Base-by-base conservation (phyloP, 2,329 filamentous ascomycete genomes). In the Dryadomyces quercivorus region DNA sequence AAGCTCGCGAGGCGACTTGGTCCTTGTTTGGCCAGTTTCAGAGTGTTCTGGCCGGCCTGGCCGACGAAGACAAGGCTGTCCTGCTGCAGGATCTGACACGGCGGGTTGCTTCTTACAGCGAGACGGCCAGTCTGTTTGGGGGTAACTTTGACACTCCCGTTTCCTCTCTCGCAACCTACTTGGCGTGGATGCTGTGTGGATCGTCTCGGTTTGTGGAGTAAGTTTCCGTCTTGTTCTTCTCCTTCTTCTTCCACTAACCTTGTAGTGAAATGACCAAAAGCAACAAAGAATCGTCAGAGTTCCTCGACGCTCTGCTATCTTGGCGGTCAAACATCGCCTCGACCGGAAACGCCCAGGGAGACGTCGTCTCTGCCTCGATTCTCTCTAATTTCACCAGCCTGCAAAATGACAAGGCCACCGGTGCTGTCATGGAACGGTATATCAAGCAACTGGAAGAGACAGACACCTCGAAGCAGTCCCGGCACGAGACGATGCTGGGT, bases 21-120 rank as follows among this genome's bases (percentile, higher is more conserved):
- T 49, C 56, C 2, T 65, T 67, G 31, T 54, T 68, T 12, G 56
- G 59, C 4, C 61, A 59, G 38, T 55, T 68, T 1, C 57, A 59
- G n/a, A 57, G 58, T 2, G 51, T 40, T 20, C 55, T 61, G 36
- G 55, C 57, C 5, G 22, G 16, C 9, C 31, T 55, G 16, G 50
- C 18, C 21, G 26, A 55, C 5, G 44, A 51, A 26, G 36, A 54
- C 4, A 40, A 50, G 31, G 54, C 8, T 31, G 26, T 8, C 8
- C 38, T 58, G 6, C 22, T 51, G 3, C 21, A 47, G 1, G 50
- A 45, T 16, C 31, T 48, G 15, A 10, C 36, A 5, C 40, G 38
- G 1, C 34, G 48, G 12, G 16, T 40, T 3, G 38, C 21, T 12
- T 6, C 21, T 9, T 26, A 42, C 47, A 38, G 43, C 36, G 44